Conservation (phyloP, 2,329 filamentous ascomycete genomes). For the Epichloe elymi region DNA sequence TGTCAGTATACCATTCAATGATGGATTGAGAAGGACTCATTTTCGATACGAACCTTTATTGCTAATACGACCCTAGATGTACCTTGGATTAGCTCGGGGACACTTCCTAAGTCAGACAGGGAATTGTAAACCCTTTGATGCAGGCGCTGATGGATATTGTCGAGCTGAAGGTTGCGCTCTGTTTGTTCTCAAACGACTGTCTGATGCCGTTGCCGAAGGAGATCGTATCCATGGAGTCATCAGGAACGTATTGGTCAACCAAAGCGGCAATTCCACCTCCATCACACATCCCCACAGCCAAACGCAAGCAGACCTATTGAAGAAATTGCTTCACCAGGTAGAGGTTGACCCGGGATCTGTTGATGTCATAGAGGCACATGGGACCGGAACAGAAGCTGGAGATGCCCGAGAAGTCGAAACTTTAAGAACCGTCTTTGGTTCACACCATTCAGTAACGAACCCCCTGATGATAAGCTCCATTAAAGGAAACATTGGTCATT, state of each 20-base stretch:
- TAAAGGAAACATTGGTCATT: slow-evolving; percentile 51
- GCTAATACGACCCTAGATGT: slow-evolving; percentile 14
- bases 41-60: too few relatives aligned
- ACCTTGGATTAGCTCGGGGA: slow-evolving; percentile 48
- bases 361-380: slow-evolving; percentile 78
- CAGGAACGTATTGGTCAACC: slow-evolving; percentile 51
- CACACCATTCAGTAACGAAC: background rate
- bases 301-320: slow-evolving; percentile 48
- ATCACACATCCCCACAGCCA: slow-evolving; percentile 59
- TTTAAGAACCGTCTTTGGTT: slow-evolving; percentile 46
- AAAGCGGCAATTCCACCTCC: slow-evolving; percentile 55
- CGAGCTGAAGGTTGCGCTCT: slow-evolving; percentile 35
- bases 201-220: slow-evolving; percentile 38
- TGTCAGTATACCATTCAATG: slow-evolving; percentile 17
- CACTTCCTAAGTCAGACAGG: slow-evolving; percentile 42
- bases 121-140: slow-evolving; percentile 26
- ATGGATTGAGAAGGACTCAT: too few relatives aligned
- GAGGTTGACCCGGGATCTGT: slow-evolving; percentile 64
- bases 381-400: slow-evolving; percentile 74
- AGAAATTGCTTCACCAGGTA: slow-evolving; percentile 49
- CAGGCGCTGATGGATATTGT: slow-evolving; percentile 47
- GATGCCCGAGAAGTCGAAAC: slow-evolving; percentile 64
- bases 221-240: slow-evolving; percentile 55
- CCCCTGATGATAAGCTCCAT: slow-evolving; percentile 22
- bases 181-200: slow-evolving; percentile 36